Conservation (phyloP, 805 yeast species). For the Candida takata region DNA sequence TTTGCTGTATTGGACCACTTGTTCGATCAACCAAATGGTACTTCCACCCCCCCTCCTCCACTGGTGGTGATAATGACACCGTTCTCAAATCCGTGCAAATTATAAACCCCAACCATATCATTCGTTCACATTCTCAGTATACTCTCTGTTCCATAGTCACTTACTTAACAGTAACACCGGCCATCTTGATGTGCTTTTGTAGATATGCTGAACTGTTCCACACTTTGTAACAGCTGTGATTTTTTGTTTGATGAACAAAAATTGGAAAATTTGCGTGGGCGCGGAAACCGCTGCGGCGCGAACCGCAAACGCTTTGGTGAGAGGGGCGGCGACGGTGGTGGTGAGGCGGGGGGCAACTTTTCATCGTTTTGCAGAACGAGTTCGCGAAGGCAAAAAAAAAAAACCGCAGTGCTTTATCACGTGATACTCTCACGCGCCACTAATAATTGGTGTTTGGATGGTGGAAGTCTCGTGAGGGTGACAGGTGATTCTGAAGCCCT, state of each 20-base stretch:
- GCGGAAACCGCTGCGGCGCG: background rate
- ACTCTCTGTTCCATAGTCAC: constrained; percentile 39
- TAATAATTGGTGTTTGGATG: background rate
- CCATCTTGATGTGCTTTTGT: constrained; percentile 45
- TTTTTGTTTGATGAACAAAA: constrained; percentile 3
- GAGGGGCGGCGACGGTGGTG: background rate
- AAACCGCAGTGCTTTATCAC: background rate
- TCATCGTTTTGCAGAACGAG: background rate
- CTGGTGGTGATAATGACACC: too few relatives aligned
- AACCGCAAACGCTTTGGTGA: background rate
- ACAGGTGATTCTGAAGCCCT: too few relatives aligned
- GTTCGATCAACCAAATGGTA: too few relatives aligned
- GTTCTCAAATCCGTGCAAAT: too few relatives aligned
- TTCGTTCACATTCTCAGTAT: too few relatives aligned
- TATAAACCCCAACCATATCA: too few relatives aligned
- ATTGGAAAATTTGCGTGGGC: constrained; percentile 5
- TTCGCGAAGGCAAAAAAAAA: too few relatives aligned
- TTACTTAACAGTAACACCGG: constrained; percentile 98
- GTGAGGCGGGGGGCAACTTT: too few relatives aligned
- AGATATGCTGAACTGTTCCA: background rate
- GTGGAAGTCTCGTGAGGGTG: too few relatives aligned
- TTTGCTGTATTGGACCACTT: too few relatives aligned
- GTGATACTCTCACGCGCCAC: background rate
- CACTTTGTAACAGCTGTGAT: background rate
- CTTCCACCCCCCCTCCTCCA: too few relatives aligned